phyloP scores from a whole-genome alignment of 176 grass and related monocot genomes.

The Secale cereale region DNA sequence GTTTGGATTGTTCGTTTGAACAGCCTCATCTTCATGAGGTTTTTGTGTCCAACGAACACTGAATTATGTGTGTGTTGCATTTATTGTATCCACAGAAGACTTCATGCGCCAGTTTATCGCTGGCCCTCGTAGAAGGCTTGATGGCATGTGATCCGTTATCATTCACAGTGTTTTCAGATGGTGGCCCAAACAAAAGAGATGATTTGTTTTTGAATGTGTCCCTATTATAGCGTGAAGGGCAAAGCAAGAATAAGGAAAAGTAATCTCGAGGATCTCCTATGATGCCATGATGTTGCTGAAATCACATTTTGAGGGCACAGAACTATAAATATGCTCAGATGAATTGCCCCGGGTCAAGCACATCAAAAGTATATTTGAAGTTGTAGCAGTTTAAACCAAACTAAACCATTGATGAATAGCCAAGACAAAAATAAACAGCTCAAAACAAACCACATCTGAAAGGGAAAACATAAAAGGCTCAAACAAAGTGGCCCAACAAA shows the following conservation, averaged over 20 bases:
- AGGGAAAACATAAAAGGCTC: background rate
- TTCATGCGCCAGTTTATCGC: background rate
- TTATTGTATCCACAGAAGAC: background rate
- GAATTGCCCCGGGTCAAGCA: background rate
- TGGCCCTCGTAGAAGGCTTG: background rate
- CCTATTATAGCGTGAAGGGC: background rate
- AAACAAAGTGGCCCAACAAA: background rate
- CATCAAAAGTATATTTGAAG: background rate
- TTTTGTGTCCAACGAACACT: background rate
- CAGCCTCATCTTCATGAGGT: background rate
- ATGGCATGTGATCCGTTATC: background rate
- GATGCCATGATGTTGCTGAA: background rate
- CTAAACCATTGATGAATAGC: background rate
- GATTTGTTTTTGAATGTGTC: background rate
- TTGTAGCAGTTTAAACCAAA: background rate
- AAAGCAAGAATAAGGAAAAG: background rate
- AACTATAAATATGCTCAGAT: background rate
- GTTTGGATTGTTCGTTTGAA: background rate
- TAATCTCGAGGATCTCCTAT: background rate
- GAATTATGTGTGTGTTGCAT: background rate
- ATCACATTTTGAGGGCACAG: background rate
- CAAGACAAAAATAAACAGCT: slow-evolving; percentile 4
- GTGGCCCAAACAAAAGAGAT: background rate
- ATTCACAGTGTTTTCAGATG: background rate
- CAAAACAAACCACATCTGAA: background rate